phyloP scores from a whole-genome alignment of 139 green algal species.

The Diplosphaera chodatii region DNA sequence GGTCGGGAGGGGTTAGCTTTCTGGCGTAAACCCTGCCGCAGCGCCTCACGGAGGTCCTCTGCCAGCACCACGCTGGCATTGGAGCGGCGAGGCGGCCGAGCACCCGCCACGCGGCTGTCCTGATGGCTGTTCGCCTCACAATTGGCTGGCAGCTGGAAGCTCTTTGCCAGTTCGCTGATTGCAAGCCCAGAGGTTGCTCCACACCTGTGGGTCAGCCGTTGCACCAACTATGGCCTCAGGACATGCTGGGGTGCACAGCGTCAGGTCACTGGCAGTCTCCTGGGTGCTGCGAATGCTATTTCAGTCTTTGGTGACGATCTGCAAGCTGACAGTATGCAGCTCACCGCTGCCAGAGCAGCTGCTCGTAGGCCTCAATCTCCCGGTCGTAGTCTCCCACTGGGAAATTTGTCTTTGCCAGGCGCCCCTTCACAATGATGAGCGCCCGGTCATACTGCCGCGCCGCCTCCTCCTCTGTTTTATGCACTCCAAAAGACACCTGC shows the following conservation, averaged over 20 bases:
- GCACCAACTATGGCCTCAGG: too few relatives aligned
- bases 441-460: constrained; percentile 63
- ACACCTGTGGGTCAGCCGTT: too few relatives aligned
- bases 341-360: constrained; percentile 4
- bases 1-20: too few relatives aligned
- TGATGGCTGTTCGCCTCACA: neutral
- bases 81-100: too few relatives aligned
- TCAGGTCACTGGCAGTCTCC: too few relatives aligned
- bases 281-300: too few relatives aligned
- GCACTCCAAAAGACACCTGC: constrained; percentile 64
- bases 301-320: too few relatives aligned
- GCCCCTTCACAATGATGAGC: constrained; percentile 58
- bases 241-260: too few relatives aligned
- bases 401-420: constrained; percentile 66
- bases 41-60: neutral
- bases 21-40: neutral
- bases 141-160: neutral
- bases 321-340: too few relatives aligned
- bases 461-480: constrained; percentile 53
- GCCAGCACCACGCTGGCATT: neutral
- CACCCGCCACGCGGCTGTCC: too few relatives aligned
- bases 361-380: constrained; percentile 33
- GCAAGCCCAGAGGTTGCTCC: neutral
- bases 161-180: neutral
- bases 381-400: constrained; percentile 48